Conservation (phyloP, 768 basidiomycete genomes). For the Kwoniella dendrophila region DNA sequence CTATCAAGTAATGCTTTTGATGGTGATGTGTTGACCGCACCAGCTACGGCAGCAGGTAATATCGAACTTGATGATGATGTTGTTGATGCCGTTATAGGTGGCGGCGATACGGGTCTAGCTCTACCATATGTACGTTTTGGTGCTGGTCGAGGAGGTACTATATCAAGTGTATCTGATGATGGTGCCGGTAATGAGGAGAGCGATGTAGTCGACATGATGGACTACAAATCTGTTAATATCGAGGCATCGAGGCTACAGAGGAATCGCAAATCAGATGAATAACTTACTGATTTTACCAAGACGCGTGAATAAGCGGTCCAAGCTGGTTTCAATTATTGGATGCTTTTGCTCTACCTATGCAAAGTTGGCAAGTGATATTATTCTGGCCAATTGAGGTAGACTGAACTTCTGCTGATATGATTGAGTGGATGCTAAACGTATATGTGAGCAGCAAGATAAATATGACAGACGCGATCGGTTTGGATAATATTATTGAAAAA, state of each 20-base stretch:
- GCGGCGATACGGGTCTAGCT: constrained; percentile 20
- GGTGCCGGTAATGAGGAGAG: constrained; percentile 16
- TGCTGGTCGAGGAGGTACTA: constrained; percentile 14
- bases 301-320: constrained; percentile 1
- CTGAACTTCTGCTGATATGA: neutral
- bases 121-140: constrained; percentile 22
- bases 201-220: constrained; percentile 24
- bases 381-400: too few relatives aligned
- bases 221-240: neutral
- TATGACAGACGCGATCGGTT: too few relatives aligned
- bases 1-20: constrained; percentile 21
- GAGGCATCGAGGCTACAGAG: too few relatives aligned
- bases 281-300: neutral
- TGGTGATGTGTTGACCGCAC: constrained; percentile 3
- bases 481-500: too few relatives aligned
- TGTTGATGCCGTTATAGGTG: neutral
- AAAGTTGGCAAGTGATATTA: too few relatives aligned
- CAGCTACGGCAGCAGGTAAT: neutral
- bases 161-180: constrained; percentile 17
- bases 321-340: too few relatives aligned
- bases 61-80: constrained; percentile 4
- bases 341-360: too few relatives aligned
- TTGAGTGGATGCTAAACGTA: neutral
- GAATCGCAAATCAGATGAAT: too few relatives aligned
- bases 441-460: neutral